Evolutionary conservation across 2,329 filamentous ascomycete genomes (phyloP).

Genomic region (Parastagonospora nodorum): DNA sequence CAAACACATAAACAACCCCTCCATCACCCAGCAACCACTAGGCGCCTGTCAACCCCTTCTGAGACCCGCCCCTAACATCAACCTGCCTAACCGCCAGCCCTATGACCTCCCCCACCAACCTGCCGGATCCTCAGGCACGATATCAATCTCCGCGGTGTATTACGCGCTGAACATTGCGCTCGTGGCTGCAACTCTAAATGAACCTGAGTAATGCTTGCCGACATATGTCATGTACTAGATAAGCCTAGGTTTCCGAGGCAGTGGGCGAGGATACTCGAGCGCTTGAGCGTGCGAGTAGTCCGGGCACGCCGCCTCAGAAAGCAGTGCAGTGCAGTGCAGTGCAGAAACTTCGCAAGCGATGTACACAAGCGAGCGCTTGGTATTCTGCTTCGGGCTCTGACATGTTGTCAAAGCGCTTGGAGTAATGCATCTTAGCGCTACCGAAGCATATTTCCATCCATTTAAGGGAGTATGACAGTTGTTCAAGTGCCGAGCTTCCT

Average conservation of each 20-base stretch:
- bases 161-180: constrained; percentile 24
- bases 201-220: constrained; percentile 17
- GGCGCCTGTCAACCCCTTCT: constrained; percentile 35
- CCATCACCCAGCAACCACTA: constrained; percentile 20
- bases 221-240: neutral
- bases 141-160: constrained; percentile 7
- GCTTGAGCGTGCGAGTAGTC: constrained; percentile 17
- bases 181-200: constrained; percentile 35
- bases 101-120: constrained; percentile 18
- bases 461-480: neutral
- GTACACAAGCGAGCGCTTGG: constrained; percentile 7
- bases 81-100: constrained; percentile 37
- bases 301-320: constrained; percentile 10
- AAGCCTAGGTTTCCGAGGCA: neutral
- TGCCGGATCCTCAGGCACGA: constrained; percentile 28
- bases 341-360: constrained; percentile 4
- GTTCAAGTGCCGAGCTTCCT: constrained; percentile 1
- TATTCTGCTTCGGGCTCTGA: constrained; percentile 1
- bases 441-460: neutral
- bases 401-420: constrained; percentile 11
- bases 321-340: constrained; percentile 8
- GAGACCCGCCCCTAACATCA: constrained; percentile 21
- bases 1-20: constrained; percentile 22
- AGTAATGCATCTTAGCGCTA: neutral
- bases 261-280: constrained; percentile 3